These are phyloP conservation scores for Alliaria petiolata DNA, from an alignment of 345 rosid genomes.

Conservation along the genomic window DNA sequence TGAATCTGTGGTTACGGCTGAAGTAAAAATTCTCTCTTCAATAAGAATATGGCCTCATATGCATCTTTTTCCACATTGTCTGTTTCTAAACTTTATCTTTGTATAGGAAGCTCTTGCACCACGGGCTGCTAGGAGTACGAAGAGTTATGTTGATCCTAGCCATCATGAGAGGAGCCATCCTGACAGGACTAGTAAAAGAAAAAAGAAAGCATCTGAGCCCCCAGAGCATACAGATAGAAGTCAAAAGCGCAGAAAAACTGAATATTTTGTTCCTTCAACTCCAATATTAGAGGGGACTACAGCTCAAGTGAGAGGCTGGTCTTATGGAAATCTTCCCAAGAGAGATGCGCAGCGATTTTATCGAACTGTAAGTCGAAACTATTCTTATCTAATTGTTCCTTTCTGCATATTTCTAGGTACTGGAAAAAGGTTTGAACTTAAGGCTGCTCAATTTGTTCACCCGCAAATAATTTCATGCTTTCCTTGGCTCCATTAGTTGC, in stretches of 20 bases:
- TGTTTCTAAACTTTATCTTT: slow-evolving; percentile 16
- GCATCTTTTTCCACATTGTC: not conserved
- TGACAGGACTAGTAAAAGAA: slow-evolving; percentile 76
- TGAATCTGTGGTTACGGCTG: slow-evolving; percentile 79
- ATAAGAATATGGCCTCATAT: not conserved
- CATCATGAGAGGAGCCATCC: slow-evolving; percentile 66
- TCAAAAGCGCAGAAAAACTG: slow-evolving; percentile 80
- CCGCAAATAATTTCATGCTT: not conserved
- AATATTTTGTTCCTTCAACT: slow-evolving; percentile 52
- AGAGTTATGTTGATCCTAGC: slow-evolving; percentile 86
- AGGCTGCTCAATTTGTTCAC: not conserved
- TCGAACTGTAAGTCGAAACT: slow-evolving; percentile 61
- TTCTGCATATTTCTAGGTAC: not conserved
- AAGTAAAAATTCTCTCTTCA: slow-evolving; percentile 47
- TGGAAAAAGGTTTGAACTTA: not conserved
- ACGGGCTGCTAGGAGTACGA: slow-evolving; percentile 90
- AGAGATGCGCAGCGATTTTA: slow-evolving; percentile 94
- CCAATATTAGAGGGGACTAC: slow-evolving; percentile 90
- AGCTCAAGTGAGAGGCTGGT: slow-evolving; percentile 98
- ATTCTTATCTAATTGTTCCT: not conserved
- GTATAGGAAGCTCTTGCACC: slow-evolving; percentile 87
- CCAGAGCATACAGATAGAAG: slow-evolving; percentile 61
- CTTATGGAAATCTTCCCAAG: slow-evolving; percentile 88
- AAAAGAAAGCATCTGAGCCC: slow-evolving; percentile 78
- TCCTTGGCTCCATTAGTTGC: not conserved